Conservation (phyloP, 371 early-diverging fungal species). For the Actinomortierella wolfii region DNA sequence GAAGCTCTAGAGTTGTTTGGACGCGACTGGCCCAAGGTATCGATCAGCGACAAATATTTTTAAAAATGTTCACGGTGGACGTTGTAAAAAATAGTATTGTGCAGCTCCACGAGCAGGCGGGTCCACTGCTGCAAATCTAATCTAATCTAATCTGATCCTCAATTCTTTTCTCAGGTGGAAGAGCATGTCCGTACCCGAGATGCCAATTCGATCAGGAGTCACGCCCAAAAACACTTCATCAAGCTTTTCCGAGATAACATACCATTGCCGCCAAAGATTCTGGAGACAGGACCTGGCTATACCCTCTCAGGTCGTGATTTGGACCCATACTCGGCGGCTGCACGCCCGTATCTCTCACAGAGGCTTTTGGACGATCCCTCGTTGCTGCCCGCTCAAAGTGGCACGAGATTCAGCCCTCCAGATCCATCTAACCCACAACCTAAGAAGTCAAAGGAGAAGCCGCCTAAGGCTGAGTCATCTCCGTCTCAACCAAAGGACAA, state of each 20-base stretch:
- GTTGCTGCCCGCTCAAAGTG: conserved; percentile 28
- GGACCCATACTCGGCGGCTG: conserved; percentile 87
- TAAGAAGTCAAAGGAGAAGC: conserved; percentile 21
- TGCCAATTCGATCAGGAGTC: conserved; percentile 82
- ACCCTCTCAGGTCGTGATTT: conserved; percentile 86
- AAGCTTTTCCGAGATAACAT: conserved; percentile 81
- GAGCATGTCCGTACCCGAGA: conserved; percentile 79
- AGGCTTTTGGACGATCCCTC: conserved; percentile 30
- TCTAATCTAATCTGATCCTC: neutral
- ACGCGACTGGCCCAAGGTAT: conserved; percentile 79
- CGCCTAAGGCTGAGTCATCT: conserved; percentile 12
- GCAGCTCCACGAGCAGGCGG: too few species aligned
- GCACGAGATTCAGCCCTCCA: conserved; percentile 22
- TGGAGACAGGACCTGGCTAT: conserved; percentile 83
- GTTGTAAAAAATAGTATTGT: neutral
- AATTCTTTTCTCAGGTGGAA: conserved; percentile 54
- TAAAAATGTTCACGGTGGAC: neutral
- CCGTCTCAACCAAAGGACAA: conserved; percentile 4
- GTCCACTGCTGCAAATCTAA: too few species aligned
- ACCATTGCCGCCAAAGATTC: conserved; percentile 80
- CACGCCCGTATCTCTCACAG: conserved; percentile 74
- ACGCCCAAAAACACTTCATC: conserved; percentile 92
- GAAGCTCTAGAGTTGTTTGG: conserved; percentile 82
- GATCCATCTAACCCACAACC: conserved; percentile 22
- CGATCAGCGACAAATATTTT: neutral